Evolutionary conservation across 2,329 filamentous ascomycete species (phyloP).

Genomic region (Ambrosiella cleistominuta): DNA sequence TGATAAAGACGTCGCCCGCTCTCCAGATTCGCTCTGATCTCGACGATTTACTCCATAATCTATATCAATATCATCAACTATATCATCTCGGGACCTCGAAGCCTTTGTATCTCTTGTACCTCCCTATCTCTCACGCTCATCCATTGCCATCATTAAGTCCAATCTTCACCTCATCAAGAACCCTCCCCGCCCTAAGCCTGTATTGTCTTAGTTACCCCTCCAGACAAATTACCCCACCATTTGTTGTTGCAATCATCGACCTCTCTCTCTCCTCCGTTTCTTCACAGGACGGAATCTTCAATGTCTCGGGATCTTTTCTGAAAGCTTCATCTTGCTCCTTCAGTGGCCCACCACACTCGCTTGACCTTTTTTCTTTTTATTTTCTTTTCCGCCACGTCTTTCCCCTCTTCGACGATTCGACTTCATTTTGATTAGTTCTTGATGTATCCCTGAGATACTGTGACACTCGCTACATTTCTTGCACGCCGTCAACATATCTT

Average conservation of each 20-base stretch:
- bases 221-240: background rate
- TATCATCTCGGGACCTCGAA: too few relatives aligned
- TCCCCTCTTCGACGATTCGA: background rate
- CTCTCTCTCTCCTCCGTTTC: slow-evolving; percentile 4
- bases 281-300: background rate
- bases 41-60: background rate
- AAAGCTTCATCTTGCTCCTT: slow-evolving; percentile 3
- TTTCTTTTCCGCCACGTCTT: background rate
- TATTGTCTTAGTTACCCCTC: background rate
- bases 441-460: background rate
- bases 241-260: background rate
- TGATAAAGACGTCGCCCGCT: background rate
- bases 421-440: background rate
- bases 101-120: too few relatives aligned
- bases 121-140: background rate
- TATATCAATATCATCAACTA: background rate
- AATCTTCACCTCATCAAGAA: background rate
- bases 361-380: slow-evolving; percentile 5
- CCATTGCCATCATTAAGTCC: background rate
- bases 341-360: slow-evolving; percentile 12
- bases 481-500: background rate
- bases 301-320: slow-evolving; percentile 12
- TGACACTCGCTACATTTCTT: background rate
- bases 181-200: too few relatives aligned
- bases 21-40: background rate